These are phyloP conservation scores for Pisolithus thermaeus DNA, from an alignment of 1,284 basidiomycete species.

Conservation along the genomic window DNA sequence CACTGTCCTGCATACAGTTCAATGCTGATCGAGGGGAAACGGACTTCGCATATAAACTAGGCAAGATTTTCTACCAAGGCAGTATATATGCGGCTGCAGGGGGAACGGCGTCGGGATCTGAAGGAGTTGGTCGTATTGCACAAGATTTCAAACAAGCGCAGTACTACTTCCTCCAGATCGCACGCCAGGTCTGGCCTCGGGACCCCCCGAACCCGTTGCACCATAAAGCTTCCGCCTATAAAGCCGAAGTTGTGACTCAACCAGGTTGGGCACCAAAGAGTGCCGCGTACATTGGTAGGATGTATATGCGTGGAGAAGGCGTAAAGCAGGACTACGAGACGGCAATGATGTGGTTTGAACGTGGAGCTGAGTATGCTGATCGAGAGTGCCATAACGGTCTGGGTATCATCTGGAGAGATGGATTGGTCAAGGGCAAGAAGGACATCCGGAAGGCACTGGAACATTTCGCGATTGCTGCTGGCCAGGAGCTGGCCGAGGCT, in stretches of 20 bases:
- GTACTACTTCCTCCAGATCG: constrained; percentile 79
- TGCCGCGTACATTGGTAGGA: constrained; percentile 84
- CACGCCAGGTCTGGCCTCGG: constrained; percentile 77
- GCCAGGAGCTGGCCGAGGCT: constrained; percentile 83
- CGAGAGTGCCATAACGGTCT: constrained; percentile 85
- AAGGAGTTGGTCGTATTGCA: constrained; percentile 78
- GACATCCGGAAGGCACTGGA: constrained; percentile 66
- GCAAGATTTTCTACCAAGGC: constrained; percentile 92
- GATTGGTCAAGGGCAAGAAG: constrained; percentile 59
- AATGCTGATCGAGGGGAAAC: constrained; percentile 87
- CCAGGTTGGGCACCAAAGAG: constrained; percentile 70
- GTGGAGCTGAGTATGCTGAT: constrained; percentile 74
- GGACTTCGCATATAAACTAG: constrained; percentile 82
- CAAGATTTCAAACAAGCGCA: constrained; percentile 71
- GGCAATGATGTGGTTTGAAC: constrained; percentile 92
- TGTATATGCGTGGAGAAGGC: constrained; percentile 94
- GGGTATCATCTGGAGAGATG: constrained; percentile 90
- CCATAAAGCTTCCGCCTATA: constrained; percentile 31
- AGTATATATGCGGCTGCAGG: constrained; percentile 72
- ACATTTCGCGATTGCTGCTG: constrained; percentile 79
- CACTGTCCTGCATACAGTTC: constrained; percentile 47
- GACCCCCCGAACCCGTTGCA: constrained; percentile 57
- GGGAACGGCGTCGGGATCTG: constrained; percentile 78
- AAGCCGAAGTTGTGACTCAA: constrained; percentile 53
- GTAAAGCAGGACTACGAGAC: constrained; percentile 69